These are phyloP conservation scores for Rhizoclosmatium sp. DNA, from an alignment of 192 early-diverging fungal species.

Conservation along the genomic window DNA sequence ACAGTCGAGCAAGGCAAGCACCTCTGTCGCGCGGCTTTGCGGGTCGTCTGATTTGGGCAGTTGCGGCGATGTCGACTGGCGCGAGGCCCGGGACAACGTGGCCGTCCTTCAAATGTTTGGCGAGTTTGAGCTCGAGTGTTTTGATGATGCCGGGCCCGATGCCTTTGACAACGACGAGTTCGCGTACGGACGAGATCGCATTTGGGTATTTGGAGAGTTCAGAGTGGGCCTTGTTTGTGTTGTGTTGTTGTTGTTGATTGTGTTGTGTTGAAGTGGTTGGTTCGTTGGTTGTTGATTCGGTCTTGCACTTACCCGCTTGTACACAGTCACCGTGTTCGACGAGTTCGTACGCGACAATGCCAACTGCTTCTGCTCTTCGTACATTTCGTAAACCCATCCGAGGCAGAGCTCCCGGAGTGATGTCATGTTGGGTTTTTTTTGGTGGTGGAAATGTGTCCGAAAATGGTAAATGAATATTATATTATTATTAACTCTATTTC, in stretches of 20 bases:
- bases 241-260: no score
- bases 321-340: constrained; percentile 4
- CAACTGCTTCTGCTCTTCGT: constrained; percentile 20
- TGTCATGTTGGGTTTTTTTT: no score
- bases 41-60: no score
- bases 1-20: not conserved
- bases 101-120: not conserved
- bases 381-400: constrained; percentile 23
- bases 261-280: not conserved
- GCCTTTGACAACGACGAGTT: constrained; percentile 23
- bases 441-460: not conserved
- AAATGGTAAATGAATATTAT: not conserved
- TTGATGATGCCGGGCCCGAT: constrained; percentile 39
- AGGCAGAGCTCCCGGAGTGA: not conserved
- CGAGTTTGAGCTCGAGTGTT: constrained; percentile 24
- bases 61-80: no score
- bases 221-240: constrained; percentile 16
- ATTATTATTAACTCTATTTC: not conserved
- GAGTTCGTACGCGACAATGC: not conserved
- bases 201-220: constrained; percentile 32
- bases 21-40: not conserved
- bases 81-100: not conserved
- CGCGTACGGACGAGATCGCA: constrained; percentile 7
- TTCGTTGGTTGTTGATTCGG: not conserved
- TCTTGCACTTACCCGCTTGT: constrained; percentile 31